Conservation (phyloP, 805 yeast genomes). For the Lachancea thermotolerans region DNA sequence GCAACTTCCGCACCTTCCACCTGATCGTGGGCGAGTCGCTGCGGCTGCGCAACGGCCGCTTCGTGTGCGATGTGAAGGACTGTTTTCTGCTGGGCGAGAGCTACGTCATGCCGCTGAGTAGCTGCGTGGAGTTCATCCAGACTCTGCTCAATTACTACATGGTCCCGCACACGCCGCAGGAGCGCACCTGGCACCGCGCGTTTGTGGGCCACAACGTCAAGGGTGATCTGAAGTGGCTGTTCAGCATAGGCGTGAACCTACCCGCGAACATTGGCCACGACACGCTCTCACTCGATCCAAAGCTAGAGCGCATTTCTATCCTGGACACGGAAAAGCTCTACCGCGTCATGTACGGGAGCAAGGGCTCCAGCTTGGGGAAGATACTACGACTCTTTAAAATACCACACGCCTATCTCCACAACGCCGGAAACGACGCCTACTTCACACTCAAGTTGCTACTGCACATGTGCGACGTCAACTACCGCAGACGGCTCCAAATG, state of each 20-base stretch:
- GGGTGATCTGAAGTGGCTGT: constrained; percentile 51
- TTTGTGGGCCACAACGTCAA: constrained; percentile 55
- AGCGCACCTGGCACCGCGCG: constrained; percentile 27
- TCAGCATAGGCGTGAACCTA: constrained; percentile 39
- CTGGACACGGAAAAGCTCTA: constrained; percentile 48
- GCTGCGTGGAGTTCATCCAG: constrained; percentile 37
- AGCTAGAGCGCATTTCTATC: constrained; percentile 7
- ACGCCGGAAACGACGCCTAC: constrained; percentile 68
- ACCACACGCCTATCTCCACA: constrained; percentile 56
- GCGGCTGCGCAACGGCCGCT: constrained; percentile 42
- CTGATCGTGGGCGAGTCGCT: constrained; percentile 41
- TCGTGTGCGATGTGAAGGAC: constrained; percentile 47
- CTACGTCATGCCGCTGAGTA: constrained; percentile 33
- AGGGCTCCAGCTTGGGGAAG: constrained; percentile 41
- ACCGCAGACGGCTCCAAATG: constrained; percentile 19
- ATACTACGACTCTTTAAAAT: constrained; percentile 41
- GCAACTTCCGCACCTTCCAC: constrained; percentile 37
- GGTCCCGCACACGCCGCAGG: constrained; percentile 22
- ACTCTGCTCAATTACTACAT: constrained; percentile 40
- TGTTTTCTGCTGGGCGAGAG: constrained; percentile 48
- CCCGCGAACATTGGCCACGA: constrained; percentile 26
- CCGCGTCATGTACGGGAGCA: constrained; percentile 34
- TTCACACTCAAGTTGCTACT: constrained; percentile 50
- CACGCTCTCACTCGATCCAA: not conserved
- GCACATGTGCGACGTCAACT: constrained; percentile 41